Conservation (phyloP, 1,284 basidiomycete species). For the Microbotryum violaceum region DNA sequence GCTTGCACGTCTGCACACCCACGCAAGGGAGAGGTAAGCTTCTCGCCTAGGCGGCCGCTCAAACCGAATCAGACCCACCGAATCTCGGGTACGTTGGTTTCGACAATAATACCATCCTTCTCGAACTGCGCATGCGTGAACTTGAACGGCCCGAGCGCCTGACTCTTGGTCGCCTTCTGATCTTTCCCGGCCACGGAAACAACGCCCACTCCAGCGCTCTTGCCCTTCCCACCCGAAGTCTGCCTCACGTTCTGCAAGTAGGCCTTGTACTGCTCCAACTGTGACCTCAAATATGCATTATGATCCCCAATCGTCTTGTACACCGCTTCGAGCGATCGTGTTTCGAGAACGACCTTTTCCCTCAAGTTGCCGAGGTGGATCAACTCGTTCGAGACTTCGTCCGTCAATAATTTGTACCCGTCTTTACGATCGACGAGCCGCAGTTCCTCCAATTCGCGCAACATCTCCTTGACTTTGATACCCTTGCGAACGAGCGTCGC, state of each 20-base stretch:
- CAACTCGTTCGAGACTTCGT: constrained; percentile 91
- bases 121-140: constrained; percentile 97
- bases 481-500: constrained; percentile 88
- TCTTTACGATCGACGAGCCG: constrained; percentile 76
- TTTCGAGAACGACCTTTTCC: constrained; percentile 91
- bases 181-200: constrained; percentile 94
- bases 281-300: constrained; percentile 91
- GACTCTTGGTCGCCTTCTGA: constrained; percentile 67
- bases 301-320: constrained; percentile 99
- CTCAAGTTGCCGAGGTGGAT: constrained; percentile 91
- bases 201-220: constrained; percentile 83
- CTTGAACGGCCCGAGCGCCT: constrained; percentile 85
- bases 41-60: background rate
- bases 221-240: constrained; percentile 63
- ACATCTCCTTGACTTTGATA: constrained; percentile 98
- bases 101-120: constrained; percentile 98
- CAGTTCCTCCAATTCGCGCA: constrained; percentile 87
- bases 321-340: constrained; percentile 83
- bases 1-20: constrained; percentile 65
- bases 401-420: constrained; percentile 88
- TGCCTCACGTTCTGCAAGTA: constrained; percentile 96
- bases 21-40: constrained; percentile 5
- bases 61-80: constrained; percentile 51
- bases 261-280: constrained; percentile 98
- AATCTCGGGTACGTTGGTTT: constrained; percentile 97